phyloP scores from a whole-genome alignment of 305 asterid species.

The Fraxinus ornus region DNA sequence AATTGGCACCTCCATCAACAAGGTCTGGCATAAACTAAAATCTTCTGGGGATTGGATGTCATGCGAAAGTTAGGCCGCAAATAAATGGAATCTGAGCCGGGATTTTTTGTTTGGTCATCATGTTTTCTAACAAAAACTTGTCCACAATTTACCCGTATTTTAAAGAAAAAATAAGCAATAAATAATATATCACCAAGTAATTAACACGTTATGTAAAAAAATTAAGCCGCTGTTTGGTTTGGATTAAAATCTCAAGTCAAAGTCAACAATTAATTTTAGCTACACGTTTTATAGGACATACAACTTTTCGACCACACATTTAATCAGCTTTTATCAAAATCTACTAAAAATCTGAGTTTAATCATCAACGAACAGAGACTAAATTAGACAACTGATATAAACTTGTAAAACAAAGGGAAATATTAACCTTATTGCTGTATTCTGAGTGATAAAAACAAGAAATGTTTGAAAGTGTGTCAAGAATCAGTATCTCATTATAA shows the following conservation, averaged over 20 bases:
- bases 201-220: not conserved
- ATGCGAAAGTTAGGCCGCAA: slow-evolving; percentile 6
- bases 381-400: not conserved
- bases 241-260: not conserved
- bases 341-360: not conserved
- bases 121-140: not conserved
- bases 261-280: not conserved
- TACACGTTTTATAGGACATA: not conserved
- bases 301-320: not conserved
- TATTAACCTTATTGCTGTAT: slow-evolving; percentile 6
- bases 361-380: not conserved
- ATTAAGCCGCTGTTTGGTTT: not conserved
- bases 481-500: slow-evolving; percentile 4
- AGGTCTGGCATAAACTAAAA: not conserved
- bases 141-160: not conserved
- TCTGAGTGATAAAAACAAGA: not conserved
- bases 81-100: not conserved
- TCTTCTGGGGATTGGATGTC: not conserved
- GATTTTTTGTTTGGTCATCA: not conserved
- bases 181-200: not conserved
- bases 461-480: not conserved
- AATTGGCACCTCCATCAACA: slow-evolving; percentile 15
- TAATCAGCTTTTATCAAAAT: not conserved
- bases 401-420: not conserved
- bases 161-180: not conserved